phyloP scores from a whole-genome alignment of 73 alveolate species.

The Stentor coeruleus region DNA sequence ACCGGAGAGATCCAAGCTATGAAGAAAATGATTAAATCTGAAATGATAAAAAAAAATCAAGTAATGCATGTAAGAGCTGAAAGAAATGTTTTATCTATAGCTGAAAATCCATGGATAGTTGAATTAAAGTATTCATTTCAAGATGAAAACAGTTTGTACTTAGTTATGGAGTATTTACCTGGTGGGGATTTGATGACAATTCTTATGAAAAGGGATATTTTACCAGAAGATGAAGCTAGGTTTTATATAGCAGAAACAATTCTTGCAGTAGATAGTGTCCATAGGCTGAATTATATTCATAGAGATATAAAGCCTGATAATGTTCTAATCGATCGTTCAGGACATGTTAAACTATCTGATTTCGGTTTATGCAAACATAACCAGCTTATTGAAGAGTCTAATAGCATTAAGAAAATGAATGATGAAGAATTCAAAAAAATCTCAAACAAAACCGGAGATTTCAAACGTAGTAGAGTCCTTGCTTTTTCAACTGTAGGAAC shows the following conservation, averaged over 20 bases:
- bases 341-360: conserved; percentile 45
- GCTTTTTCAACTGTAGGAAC: no score
- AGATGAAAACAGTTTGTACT: conserved; percentile 74
- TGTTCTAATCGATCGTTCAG: conserved; percentile 35
- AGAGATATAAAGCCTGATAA: conserved; percentile 54
- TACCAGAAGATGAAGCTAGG: conserved; percentile 26
- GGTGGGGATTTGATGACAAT: conserved; percentile 70
- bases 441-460: no score
- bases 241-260: conserved; percentile 18
- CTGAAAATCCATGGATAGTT: conserved; percentile 78
- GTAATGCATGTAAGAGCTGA: conserved; percentile 67
- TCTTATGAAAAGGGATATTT: conserved; percentile 6
- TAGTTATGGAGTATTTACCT: conserved; percentile 83
- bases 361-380: conserved; percentile 44
- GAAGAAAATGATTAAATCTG: conserved; percentile 68
- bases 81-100: conserved; percentile 72
- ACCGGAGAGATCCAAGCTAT: conserved; percentile 73
- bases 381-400: no score
- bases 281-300: conserved; percentile 33
- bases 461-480: no score
- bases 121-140: conserved; percentile 82
- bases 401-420: no score
- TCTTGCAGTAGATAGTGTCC: no score
- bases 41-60: conserved; percentile 57
- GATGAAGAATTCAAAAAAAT: no score